A percentile compares a stretch with the other conserved stretches of the same genome.
Evolutionary conservation across 2,329 filamentous ascomycete genomes (phyloP).

Genomic region (Atkinsonella texensis): DNA sequence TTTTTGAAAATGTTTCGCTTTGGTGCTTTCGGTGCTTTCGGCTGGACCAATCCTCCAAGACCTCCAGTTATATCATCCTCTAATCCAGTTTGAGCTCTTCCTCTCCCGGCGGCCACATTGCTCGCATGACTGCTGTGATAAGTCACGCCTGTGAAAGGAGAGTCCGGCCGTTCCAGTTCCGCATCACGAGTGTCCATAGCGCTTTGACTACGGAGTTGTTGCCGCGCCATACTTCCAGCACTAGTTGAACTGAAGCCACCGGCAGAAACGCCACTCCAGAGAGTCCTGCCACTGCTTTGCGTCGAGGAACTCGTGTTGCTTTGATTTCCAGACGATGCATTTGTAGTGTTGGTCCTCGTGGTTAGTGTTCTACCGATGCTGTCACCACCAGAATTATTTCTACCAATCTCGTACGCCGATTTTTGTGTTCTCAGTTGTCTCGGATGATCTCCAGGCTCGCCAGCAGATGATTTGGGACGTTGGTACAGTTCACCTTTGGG

Average conservation of each 20-base stretch:
- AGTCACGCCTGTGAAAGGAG: conserved; percentile 65
- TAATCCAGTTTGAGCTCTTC: conserved; percentile 56
- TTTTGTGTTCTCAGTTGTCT: conserved; percentile 50
- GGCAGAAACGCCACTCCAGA: conserved; percentile 91
- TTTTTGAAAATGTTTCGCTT: conserved; percentile 92
- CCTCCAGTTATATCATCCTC: conserved; percentile 54
- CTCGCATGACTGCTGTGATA: conserved; percentile 84
- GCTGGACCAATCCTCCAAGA: conserved; percentile 65
- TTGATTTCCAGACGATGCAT: conserved; percentile 59
- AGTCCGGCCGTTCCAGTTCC: conserved; percentile 44
- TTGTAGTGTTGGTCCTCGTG: conserved; percentile 76
- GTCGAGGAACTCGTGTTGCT: conserved; percentile 65
- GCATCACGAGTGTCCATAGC: conserved; percentile 49
- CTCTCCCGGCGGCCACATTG: conserved; percentile 26
- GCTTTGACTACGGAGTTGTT: conserved; percentile 54
- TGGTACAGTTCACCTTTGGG: conserved; percentile 40
- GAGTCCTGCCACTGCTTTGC: conserved; percentile 65
- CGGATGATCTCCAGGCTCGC: conserved; percentile 25
- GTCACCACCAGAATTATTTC: conserved; percentile 13
- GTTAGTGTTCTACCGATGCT: conserved; percentile 71
- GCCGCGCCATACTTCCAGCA: conserved; percentile 80
- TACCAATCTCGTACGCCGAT: conserved; percentile 66
- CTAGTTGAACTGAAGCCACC: conserved; percentile 89
- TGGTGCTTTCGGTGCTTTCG: conserved; percentile 66
- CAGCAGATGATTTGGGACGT: conserved; percentile 48